Evolutionary conservation across 139 green algal species (phyloP), one percentile per base, ranked within the genome.

Genomic region (Monoraphidium neglectum): DNA sequence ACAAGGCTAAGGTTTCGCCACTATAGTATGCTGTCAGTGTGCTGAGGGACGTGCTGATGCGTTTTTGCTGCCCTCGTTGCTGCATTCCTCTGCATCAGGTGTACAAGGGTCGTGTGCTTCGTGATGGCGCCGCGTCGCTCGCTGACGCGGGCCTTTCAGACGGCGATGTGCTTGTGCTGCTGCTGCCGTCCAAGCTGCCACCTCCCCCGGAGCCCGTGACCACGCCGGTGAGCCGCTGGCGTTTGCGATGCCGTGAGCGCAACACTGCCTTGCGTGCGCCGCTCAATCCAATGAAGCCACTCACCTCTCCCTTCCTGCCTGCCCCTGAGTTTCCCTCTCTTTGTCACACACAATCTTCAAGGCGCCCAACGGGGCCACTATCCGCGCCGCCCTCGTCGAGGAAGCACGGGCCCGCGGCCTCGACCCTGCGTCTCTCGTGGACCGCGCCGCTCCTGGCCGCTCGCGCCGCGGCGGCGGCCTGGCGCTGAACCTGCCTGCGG

Each of bases 381-480:
- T 84, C 46, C 32, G 46, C 26, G 67, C 72, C 37, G 79, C 72
- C n/a, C 76, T 84, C 15, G 62, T 65, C n/a, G 72, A 70, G 6
- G 79, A 84, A 16, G 79, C 79, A 1, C 66, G 72, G 26, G 23
- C 38, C 2, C 72, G 67, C 4, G 79, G 79, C 59, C 36, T 77
- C n/a, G 77, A 82, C 30, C 62, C 64, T 59, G 71, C 40, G 10
- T 26, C 79, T 15, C 51, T 18, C 26, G 72, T 77, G 12, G 72
- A 84, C 37, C 28, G 43, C 53, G 32, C 36, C 43, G 57, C 36
- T 30, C 30, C 24, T 23, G 4, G 32, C 56, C 21, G 56, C 36
- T 24, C 63, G 49, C 32, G 61, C 30, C 59, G 72, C 30, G 53
- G 15, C 38, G 1, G 68, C 1, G 38, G 12, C 1, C 38, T 77